A percentile compares a stretch with the other conserved stretches of the same genome.
These are phyloP conservation scores for Pulveroboletus sp. DNA, from an alignment of 768 basidiomycete species.

Conservation along the genomic window DNA sequence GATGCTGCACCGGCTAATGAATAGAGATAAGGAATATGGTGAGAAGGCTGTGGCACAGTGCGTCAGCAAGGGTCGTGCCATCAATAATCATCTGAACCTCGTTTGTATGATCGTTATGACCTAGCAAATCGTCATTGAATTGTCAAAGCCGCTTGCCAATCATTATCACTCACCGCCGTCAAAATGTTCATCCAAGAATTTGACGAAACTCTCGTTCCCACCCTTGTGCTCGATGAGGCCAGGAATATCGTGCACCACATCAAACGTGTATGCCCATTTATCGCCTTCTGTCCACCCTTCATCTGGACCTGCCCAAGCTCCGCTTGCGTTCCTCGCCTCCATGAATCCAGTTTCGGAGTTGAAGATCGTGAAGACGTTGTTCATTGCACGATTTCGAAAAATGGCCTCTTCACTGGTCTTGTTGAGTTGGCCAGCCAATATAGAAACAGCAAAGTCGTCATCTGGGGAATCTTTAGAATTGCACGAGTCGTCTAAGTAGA, in stretches of 20 bases:
- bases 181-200: slow-evolving; percentile 60
- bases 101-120: slow-evolving; percentile 81
- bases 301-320: slow-evolving; percentile 69
- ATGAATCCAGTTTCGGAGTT: slow-evolving; percentile 72
- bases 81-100: slow-evolving; percentile 39
- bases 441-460: slow-evolving; percentile 72
- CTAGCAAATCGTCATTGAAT: slow-evolving; percentile 31
- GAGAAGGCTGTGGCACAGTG: slow-evolving; percentile 57
- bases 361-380: slow-evolving; percentile 61
- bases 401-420: slow-evolving; percentile 48
- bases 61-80: slow-evolving; percentile 2
- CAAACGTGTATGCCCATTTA: slow-evolving; percentile 75
- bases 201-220: slow-evolving; percentile 62
- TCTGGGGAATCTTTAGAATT: slow-evolving; percentile 38
- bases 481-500: too few species aligned
- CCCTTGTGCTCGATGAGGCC: slow-evolving; percentile 62
- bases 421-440: slow-evolving; percentile 54
- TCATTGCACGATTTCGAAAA: slow-evolving; percentile 55
- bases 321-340: slow-evolving; percentile 71
- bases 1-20: slow-evolving; percentile 67
- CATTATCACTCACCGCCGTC: slow-evolving; percentile 37
- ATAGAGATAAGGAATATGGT: slow-evolving; percentile 85
- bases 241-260: slow-evolving; percentile 70
- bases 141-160: not conserved
- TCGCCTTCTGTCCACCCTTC: slow-evolving; percentile 84